Evolutionary conservation across 108 stramenopile species (phyloP), one percentile per base, ranked within the genome.

Genomic region (Epipyxis sp.): DNA sequence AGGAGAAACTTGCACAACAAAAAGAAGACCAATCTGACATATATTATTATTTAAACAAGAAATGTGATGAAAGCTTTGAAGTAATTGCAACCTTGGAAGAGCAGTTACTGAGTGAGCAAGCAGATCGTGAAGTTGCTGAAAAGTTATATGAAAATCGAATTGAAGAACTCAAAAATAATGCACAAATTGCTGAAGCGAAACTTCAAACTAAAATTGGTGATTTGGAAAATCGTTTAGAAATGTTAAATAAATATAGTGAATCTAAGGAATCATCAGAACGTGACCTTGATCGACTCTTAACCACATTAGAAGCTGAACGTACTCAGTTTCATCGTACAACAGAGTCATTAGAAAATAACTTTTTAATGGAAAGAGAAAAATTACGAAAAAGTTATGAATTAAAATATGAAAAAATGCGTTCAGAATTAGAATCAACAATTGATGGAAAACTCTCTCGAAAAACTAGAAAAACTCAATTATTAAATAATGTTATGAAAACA

Each of bases 41-140:
- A 13, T 86, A 86, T 78, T 86, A 84, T 79, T 86, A 68, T 59
- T 83, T 86, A 1, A 82, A 86, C 78, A 86, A 86, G 67, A 86
- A 82, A 20, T 79, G 83, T 29, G 85, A 86, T 42, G 85, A 86
- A 58, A 86, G 83, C 69, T 86, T 83, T 71, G 85, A 86, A 69
- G 40, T 84, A 2, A 86, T 86, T 69, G 58, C 80, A 46, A 44
- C 42, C 29, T 59, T 86, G 1, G 83, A 86, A 41, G 43, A 77
- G 76, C 85, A 86, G 43, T 68, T 84, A 34, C 45, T 81, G 34
- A 62, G 59, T 1, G 85, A 86, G 40, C 69, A 62, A 2, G 50
- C 80, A 1, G 85, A 86, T 40, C 77, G 83, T 10, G 78, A 84
- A 45, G 77, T 79, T 41, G 69, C 77, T 1, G 85, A 84, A n/a